Evolutionary conservation across 78 protist genomes (phyloP), one percentile per base, ranked within the genome.

Genomic region (Tieghemostelium lacteum): DNA sequence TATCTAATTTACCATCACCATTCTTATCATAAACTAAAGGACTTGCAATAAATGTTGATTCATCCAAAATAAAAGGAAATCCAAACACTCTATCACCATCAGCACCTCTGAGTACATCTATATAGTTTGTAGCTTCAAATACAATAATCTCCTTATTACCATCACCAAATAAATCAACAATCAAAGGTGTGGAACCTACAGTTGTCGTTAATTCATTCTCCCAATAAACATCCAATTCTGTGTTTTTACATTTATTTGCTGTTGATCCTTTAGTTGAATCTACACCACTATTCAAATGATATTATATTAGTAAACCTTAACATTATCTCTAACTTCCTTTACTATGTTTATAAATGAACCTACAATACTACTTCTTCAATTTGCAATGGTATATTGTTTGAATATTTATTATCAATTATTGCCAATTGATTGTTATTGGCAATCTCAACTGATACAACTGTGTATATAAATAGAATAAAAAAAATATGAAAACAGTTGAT

Each of bases 1-100:
- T 20, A 39, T 95, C 97, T 10, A 88, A 71, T 20, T 2, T 1
- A 1, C 96, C 96, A 73, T 97, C 96, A 16, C 88, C 89, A 67
- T 97, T 57, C 1, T 95, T 60, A 69, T 95, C 97, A 39, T 54
- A 42, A 17, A 63, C 39, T 1, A 87, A 60, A 6, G 97, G 93
- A 45, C 85, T 61, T 2, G 94, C 8, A 3, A 80, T 64, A 33
- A 94, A 93, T 16, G 57, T 16, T 22, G 87, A 54, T 17, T 39
- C 50, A 3, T 37, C 66, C 26, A 72, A 67, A 3, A 80, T 66
- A 67, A 52, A 87, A 3, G 97, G 97, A 86, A 85, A 95, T n/a
- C 94, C 95, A 22, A 74, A 8, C 10, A 54, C 37, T 33, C 91
- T 26, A 42, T 45, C 54, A 19, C 91, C 91, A 40, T 52, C 75